Evolutionary conservation across 768 basidiomycete species (phyloP), one percentile per base, ranked within the genome.

Genomic region (Rhizopogon roseolus): DNA sequence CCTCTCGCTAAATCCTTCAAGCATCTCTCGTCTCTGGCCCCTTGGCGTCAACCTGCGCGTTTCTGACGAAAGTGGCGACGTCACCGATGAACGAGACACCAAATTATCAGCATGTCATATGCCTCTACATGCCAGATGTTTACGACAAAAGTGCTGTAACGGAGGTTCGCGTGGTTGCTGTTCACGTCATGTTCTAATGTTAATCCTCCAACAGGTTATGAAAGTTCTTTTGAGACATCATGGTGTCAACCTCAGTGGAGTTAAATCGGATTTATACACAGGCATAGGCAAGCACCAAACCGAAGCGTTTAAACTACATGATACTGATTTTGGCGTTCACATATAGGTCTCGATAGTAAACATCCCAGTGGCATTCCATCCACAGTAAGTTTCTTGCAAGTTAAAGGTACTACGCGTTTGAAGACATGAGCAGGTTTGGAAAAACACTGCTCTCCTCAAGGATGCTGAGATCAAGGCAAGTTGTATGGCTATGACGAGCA

Each of bases 261-360:
- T 88, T 13, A 90, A 90, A 62, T 81, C 85, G 5, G 73, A 89
- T 63, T 60, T 90, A 43, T 89, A 89, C 60, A 88, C 88, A 2
- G 41, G 57, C 0, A 77, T 86, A 54, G 83, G 85, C 83, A 61
- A 38, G 66, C 55, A 9, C 28, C 17, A 52, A 14, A 8, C 14
- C 41, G 34, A 29, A 6, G 16, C 22, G 25, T 32, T 41, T 16
- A 22, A n/a, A 41, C 16, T 42, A 25, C 42, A 32, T 5, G 28
- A 40, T 4, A 17, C 32, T 57, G 9, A 55, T n/a, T 36, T 37
- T 44, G 2, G n/a, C n/a, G 29, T 54, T 32, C 4, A 9, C 39
- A 17, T 49, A n/a, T 60, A 82, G 86, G 84, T 1, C 70, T 90
- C 53, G 85, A 89, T 59, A 88, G 86, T 67, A 90, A 90, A 62